Conservation (phyloP, 2,329 filamentous ascomycete genomes). For the Hypoxylon sp. region DNA sequence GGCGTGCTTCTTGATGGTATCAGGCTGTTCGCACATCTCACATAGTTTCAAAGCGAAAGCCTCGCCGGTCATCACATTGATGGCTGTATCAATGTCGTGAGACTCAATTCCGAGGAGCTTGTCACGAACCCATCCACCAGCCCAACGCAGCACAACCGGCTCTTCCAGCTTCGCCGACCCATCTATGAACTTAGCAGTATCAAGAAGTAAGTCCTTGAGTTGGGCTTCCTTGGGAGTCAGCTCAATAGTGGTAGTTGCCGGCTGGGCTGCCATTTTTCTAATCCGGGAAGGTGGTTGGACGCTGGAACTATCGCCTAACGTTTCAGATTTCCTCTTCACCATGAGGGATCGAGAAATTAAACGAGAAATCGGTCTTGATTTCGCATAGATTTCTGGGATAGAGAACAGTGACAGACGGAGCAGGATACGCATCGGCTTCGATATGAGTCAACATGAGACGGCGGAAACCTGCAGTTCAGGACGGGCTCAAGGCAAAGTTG, state of each 20-base stretch:
- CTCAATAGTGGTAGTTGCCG: conserved; percentile 56
- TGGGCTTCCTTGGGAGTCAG: conserved; percentile 80
- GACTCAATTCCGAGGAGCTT: conserved; percentile 80
- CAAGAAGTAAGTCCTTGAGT: conserved; percentile 82
- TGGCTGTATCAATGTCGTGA: conserved; percentile 87
- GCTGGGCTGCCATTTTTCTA: conserved; percentile 52
- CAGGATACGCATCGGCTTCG: conserved; percentile 30
- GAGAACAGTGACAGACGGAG: conserved; percentile 8
- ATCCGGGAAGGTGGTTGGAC: conserved; percentile 44
- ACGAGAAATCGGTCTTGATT: neutral
- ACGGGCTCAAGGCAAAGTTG: neutral
- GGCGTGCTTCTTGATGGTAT: conserved; percentile 73
- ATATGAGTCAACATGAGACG: conserved; percentile 35
- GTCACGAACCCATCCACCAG: conserved; percentile 90
- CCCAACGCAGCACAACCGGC: conserved; percentile 79
- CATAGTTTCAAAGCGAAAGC: conserved; percentile 79
- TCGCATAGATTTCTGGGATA: neutral
- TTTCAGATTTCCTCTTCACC: conserved; percentile 52
- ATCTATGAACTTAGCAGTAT: conserved; percentile 82
- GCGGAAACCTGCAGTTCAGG: conserved; percentile 9
- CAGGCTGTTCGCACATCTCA: conserved; percentile 74
- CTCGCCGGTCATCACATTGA: conserved; percentile 87
- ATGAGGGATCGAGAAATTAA: conserved; percentile 42
- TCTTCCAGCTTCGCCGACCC: conserved; percentile 62
- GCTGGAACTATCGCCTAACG: conserved; percentile 38